Evolutionary conservation across 768 basidiomycete genomes (phyloP), one percentile per base, ranked within the genome.

Genomic region (Agaricus blazei): DNA sequence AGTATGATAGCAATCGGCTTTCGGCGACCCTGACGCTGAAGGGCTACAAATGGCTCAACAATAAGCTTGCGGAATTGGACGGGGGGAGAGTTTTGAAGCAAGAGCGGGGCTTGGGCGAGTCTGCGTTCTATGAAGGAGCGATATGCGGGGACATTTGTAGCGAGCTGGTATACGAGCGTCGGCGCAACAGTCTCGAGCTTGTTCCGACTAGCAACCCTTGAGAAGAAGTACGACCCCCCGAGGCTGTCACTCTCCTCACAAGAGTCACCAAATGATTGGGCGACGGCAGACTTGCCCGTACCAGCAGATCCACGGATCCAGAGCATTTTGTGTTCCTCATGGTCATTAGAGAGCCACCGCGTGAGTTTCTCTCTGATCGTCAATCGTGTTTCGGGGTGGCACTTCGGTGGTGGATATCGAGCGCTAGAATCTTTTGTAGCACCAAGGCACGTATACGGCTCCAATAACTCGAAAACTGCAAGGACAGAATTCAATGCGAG

Each of bases 281-380:
- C 34, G 15, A 58, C 43, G 23, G 56, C 51, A 3, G 56, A 52
- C 34, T 58, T 58, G 2, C 56, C 56, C 1, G 51, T 52, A 11
- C 56, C 56, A 3, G 56, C 56, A 24, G 46, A 43, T 2, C 56
- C 56, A 36, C 9, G 45, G 8, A 58, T 27, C 56, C 56, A 58
- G 19, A 52, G 27, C 27, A 51, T 46, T 15, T 52, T 48, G 44
- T 24, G 28, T 11, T 40, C 12, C 3, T 26, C 19, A 1, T 26
- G 1, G 9, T 6, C 14, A 14, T 38, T 4, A 26, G 1, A 12
- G 9, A 51, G 26, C 49, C 36, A 51, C 11, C 23, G 11, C 23
- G 14, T 31, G 27, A 51, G 38, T 28, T 27, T 51, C 3, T 47
- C 15, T 11, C 14, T 9, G 7, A 47, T 28, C 15, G 2, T 19